Percentiles rank a stretch among this genome's conserved stretches.
phyloP scores from a whole-genome alignment of 2,329 filamentous ascomycete genomes.

The Ascomycota sp. region DNA sequence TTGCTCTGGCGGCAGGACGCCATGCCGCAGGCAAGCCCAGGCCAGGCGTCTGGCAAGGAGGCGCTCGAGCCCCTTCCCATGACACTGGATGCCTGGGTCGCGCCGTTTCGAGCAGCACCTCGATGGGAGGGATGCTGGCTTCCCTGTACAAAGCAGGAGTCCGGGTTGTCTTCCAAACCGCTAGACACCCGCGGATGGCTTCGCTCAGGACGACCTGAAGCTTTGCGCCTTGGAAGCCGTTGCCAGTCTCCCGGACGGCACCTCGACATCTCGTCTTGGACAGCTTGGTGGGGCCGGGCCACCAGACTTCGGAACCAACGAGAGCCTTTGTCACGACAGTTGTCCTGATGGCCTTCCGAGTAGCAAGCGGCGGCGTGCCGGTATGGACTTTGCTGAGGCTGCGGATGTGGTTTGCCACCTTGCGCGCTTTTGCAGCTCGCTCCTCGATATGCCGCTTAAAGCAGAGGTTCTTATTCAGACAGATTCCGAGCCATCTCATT shows the following conservation, averaged over 20 bases:
- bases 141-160: too few species aligned
- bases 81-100: too few species aligned
- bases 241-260: too few species aligned
- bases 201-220: too few species aligned
- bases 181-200: too few species aligned
- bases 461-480: neutral
- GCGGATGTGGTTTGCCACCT: neutral
- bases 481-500: neutral
- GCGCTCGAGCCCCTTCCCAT: too few species aligned
- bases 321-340: neutral
- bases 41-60: conserved; percentile 6
- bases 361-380: neutral
- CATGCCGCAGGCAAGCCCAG: conserved; percentile 4
- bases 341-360: neutral
- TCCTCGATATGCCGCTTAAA: neutral
- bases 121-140: too few species aligned
- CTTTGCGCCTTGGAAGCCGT: too few species aligned
- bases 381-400: neutral
- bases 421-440: neutral
- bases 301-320: neutral
- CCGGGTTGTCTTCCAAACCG: too few species aligned
- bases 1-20: conserved; percentile 5
- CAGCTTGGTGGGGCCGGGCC: neutral
- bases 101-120: too few species aligned
- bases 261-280: too few species aligned